Base-by-base conservation (phyloP, 805 yeast species). In the Starmerella tilneyi region DNA sequence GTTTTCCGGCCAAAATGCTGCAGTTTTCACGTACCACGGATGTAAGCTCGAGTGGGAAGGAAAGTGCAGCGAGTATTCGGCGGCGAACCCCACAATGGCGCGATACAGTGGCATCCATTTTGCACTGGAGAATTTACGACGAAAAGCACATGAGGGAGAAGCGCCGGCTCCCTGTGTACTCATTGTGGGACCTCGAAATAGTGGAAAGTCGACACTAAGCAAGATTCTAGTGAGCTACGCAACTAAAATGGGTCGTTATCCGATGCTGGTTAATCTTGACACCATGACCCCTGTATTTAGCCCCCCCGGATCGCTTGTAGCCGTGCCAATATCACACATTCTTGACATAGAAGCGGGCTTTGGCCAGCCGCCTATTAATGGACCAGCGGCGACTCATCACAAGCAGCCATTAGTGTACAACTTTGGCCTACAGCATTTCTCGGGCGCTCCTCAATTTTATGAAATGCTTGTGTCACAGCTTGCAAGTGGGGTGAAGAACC, bases 351-450 rank as follows among this genome's bases (percentile, higher is more conserved):
- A 84, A 56, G 72, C 75, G 17, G 73, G 74, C 2, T 81, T 94
- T 68, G 95, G 94, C 50, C 84, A 84, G 39, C 76, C 84, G 1
- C 77, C 88, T 1, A 67, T 72, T 49, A 77, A 81, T 51, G 66
- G 69, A 1, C 70, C 70, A 1, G 56, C 68, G 2, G 51, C 56
- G 5, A 52, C 61, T 1, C 88, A 83, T 60, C 83, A 84, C n/a
- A 84, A 84, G 60, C 94, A 84, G 61, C 96, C 97, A 0, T 61
- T 81, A n/a, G 89, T 82, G 8, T 79, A 81, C 56, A 78, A 73
- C 56, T 85, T 70, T 62, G 98, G 97, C 0, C 70, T 79, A 43
- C 83, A 79, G 40, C 63, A 67, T 29, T 69, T 75, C 11, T 53
- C 63, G 1, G 79, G 76, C 11, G 85, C 85, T 59, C 59, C 72